These are phyloP conservation scores for Schizochytrium sp. DNA, from an alignment of 108 stramenopile species.

Conservation along the genomic window DNA sequence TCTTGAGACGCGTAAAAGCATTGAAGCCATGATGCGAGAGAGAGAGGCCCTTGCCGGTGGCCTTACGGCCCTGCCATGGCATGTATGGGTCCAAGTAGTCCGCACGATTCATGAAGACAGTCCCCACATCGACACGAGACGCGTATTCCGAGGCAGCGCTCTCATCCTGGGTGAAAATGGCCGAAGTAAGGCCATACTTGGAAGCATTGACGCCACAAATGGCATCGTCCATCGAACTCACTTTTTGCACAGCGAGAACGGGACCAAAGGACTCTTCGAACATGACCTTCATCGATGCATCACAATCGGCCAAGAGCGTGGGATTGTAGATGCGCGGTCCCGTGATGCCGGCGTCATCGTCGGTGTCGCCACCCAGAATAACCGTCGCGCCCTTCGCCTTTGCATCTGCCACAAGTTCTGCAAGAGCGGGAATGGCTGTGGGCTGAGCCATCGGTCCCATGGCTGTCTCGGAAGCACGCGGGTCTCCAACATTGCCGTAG, in stretches of 20 bases:
- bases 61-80: constrained; percentile 11
- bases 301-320: constrained; percentile 30
- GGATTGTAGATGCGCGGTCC: constrained; percentile 26
- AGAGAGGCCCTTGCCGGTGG: constrained; percentile 14
- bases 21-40: not conserved
- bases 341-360: not conserved
- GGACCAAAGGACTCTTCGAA: constrained; percentile 38
- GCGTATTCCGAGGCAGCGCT: not conserved
- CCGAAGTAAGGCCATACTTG: constrained; percentile 37
- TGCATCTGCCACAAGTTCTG: not conserved
- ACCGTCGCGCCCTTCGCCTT: constrained; percentile 18
- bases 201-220: constrained; percentile 35
- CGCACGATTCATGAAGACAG: not conserved
- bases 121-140: not conserved
- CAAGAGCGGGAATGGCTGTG: not conserved
- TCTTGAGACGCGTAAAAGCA: not conserved
- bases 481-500: not conserved
- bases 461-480: not conserved
- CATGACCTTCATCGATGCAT: constrained; percentile 26
- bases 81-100: constrained; percentile 19
- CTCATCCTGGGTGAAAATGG: constrained; percentile 30
- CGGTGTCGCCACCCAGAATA: not conserved
- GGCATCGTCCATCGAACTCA: constrained; percentile 37
- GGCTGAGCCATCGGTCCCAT: constrained; percentile 13
- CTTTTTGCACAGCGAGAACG: constrained; percentile 26